Base-by-base conservation (phyloP, 2,329 filamentous ascomycete genomes). In the Cucurbitaria berberidis region DNA sequence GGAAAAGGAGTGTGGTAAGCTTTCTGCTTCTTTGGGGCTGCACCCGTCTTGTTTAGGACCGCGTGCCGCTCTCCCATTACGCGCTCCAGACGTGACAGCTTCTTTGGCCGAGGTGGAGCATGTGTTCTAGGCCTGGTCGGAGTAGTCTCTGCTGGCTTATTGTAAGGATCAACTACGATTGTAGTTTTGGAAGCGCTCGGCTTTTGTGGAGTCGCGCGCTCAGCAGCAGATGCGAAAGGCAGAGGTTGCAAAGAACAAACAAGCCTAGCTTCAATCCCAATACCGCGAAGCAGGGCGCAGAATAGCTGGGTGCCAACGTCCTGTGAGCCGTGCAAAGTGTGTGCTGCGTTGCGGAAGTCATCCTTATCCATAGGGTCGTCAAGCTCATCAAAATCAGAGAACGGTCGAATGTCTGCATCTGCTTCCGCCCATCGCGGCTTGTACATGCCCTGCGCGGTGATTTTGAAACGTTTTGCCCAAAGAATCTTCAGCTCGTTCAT, bases 221-320 rank as follows among this genome's bases (percentile, higher is more conserved):
- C 71, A 3, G 67, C 69, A 35, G 67, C 63, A 27, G 72, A 82
- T 2, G 81, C 79, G 62, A 93, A 93, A 0, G 89, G 82, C 0
- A 99, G 80, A 1, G 88, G 86, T 62, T 99, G 95, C 3, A 99
- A 78, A 4, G 95, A 99, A 73, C 92, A 97, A 0, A 98, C 89
- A 4, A 99, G 81, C 11, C 95, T 84, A 5, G 90, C 82, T 58
- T 91, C 86, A 6, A 98, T 86, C 2, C 91, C 92, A n/a, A 84
- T 86, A n/a, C 86, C 85, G 16, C 95, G 87, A 3, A 99, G 81
- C 27, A 98, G 76, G 2, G 93, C 89, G 72, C 95, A 98, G 67
- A 96, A 96, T 0, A 99, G 74, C 71, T 98, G 93, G 1, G 91
- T 90, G 0, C 93, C 95, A 9, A 96, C 82, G 72, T 99, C 95